Base-by-base conservation (phyloP, 2,329 filamentous ascomycete species). In the Phoma sp. region DNA sequence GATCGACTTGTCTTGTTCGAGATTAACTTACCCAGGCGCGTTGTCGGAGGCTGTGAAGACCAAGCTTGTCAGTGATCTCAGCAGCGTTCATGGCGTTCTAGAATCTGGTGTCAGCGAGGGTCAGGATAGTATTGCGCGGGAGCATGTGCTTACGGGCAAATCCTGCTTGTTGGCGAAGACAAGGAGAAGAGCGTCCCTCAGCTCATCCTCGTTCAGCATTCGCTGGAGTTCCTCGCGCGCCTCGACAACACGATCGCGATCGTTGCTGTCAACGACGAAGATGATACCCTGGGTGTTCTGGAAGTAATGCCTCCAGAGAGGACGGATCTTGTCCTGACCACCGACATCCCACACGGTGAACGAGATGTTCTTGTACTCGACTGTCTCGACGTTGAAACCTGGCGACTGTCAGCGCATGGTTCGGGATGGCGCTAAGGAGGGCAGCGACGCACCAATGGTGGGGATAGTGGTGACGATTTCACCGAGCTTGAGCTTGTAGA, bases 91-190 rank as follows among this genome's bases (percentile, higher is more conserved):
- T 98, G 81, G 95, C 95, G 78, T 98, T 98, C 93, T 96, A 74
- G 19, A 39, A 36, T 17, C 22, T n/a, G 2, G 21, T 51, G 55
- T 58, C 38, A 58, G 55, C 38, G 7, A 17, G 39, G 33, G 39
- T 55, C 44, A 38, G 32, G 27, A 22, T 27, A 4, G 29, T 43
- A 22, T 31, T 47, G 38, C 21, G 15, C 9, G 33, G 31, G 35
- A 38, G 38, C 33, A 37, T 44, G 22, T 44, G 54, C 91, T 87
- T 74, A 91, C 91, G 55, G 85, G 83, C 68, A 98, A 82, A 86
- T 99, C 95, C 81, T 98, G 95, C 86, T 99, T 99, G 84, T 99
- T 99, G 73, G 95, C 95, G 77, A 99, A 98, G 37, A 99, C 94
- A 58, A 98, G 81, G 68, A 99, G 82, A 68, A 98, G 83, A 59